These are phyloP conservation scores for Trichoderma harzianum DNA, from an alignment of 2,329 filamentous ascomycete species.

Conservation along the genomic window DNA sequence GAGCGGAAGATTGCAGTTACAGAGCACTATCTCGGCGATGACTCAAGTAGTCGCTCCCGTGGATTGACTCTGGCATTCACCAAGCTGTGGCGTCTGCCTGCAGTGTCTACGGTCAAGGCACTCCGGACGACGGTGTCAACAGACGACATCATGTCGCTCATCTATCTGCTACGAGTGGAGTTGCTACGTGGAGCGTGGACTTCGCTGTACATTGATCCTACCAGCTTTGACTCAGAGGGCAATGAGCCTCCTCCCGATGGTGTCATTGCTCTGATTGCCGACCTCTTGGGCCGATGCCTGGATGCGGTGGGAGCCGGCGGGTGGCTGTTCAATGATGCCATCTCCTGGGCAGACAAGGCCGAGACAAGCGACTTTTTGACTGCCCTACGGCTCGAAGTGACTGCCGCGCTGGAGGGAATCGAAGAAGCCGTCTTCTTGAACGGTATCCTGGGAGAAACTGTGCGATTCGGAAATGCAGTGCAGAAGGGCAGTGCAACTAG, in stretches of 20 bases:
- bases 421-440: conserved; percentile 65
- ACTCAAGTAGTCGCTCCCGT: conserved; percentile 59
- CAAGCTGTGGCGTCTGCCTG: conserved; percentile 65
- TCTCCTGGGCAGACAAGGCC: conserved; percentile 47
- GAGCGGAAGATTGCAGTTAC: conserved; percentile 66
- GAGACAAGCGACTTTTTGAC: conserved; percentile 62
- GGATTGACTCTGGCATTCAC: conserved; percentile 66
- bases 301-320: conserved; percentile 72
- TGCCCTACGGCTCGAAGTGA: conserved; percentile 65
- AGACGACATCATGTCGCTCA: conserved; percentile 67
- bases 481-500: conserved; percentile 33
- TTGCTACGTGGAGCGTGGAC: conserved; percentile 75
- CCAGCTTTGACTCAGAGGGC: conserved; percentile 42
- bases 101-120: conserved; percentile 56
- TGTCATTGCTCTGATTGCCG: conserved; percentile 67
- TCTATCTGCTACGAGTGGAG: conserved; percentile 69
- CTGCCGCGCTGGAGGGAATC: conserved; percentile 67
- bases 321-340: conserved; percentile 64
- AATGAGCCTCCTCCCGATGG: conserved; percentile 56
- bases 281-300: conserved; percentile 68
- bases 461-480: conserved; percentile 53
- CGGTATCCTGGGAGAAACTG: conserved; percentile 62
- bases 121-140: conserved; percentile 62
- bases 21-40: conserved; percentile 63
- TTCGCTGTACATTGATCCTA: conserved; percentile 62